Evolutionary conservation across 1,139 yeast species (phyloP).

Genomic region (Diutina sp.): DNA sequence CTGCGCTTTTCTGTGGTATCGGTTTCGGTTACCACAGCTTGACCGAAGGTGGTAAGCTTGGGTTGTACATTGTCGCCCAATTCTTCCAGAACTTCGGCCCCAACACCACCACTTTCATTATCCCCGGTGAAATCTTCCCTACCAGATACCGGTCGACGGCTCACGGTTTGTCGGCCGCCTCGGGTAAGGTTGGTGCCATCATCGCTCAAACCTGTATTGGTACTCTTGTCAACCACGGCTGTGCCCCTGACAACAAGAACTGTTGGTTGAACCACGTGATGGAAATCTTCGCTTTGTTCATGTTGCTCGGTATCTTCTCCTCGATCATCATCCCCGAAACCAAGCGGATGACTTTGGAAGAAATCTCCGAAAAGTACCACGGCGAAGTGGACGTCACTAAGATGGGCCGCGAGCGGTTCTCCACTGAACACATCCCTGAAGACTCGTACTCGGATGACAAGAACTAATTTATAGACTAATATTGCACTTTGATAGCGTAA

Average conservation of each 20-base stretch:
- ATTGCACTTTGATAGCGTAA: not conserved
- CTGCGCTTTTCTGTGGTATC: slow-evolving; percentile 54
- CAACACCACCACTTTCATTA: slow-evolving; percentile 87
- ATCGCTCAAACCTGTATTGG: slow-evolving; percentile 88
- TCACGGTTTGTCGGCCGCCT: slow-evolving; percentile 93
- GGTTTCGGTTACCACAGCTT: slow-evolving; percentile 72
- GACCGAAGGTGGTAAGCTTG: slow-evolving; percentile 42
- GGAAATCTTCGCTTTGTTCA: slow-evolving; percentile 86
- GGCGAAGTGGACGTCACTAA: slow-evolving; percentile 44
- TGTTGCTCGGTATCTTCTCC: slow-evolving; percentile 61
- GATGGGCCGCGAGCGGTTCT: not conserved
- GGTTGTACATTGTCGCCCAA: slow-evolving; percentile 63
- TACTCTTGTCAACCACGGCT: slow-evolving; percentile 67
- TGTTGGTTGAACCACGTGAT: slow-evolving; percentile 86
- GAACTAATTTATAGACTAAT: not conserved
- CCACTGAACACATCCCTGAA: slow-evolving; percentile 2
- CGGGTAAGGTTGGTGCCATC: slow-evolving; percentile 94
- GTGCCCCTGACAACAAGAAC: slow-evolving; percentile 42
- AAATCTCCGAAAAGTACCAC: slow-evolving; percentile 63
- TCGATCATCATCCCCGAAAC: slow-evolving; percentile 76
- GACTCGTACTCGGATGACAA: slow-evolving; percentile 2
- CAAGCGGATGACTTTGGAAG: slow-evolving; percentile 78
- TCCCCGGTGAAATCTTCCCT: slow-evolving; percentile 96
- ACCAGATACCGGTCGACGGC: slow-evolving; percentile 97
- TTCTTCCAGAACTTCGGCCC: slow-evolving; percentile 91